phyloP scores from a whole-genome alignment of 257 asterid genomes.

The Petunia axillaris region DNA sequence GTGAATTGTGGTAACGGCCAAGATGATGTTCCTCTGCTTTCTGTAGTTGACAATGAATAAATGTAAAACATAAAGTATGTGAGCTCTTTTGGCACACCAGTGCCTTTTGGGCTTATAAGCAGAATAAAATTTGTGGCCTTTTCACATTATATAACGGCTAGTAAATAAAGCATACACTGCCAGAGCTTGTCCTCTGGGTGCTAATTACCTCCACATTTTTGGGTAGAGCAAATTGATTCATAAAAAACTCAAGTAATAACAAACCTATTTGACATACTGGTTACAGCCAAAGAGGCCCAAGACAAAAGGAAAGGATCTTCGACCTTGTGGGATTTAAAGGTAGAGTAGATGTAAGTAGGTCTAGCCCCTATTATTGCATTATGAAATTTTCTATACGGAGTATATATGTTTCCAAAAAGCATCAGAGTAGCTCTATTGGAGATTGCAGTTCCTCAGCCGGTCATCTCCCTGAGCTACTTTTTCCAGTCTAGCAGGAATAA shows the following conservation, averaged over 20 bases:
- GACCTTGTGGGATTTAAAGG: neutral
- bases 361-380: neutral
- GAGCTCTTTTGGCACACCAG: neutral
- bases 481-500: neutral
- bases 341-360: neutral
- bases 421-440: conserved; percentile 8
- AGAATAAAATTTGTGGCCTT: neutral
- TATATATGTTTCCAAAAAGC: neutral
- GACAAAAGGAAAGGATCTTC: neutral
- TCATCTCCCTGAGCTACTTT: conserved; percentile 4
- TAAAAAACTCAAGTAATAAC: no score
- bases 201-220: no score
- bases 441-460: conserved; percentile 1
- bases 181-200: no score
- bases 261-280: neutral
- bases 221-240: no score
- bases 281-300: neutral
- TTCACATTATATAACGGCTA: neutral
- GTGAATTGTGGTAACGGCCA: conserved; percentile 30
- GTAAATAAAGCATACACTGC: neutral
- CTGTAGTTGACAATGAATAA: neutral
- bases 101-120: neutral
- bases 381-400: neutral
- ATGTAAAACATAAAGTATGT: neutral
- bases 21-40: conserved; percentile 23